Evolutionary conservation across 345 rosid genomes (phyloP).

Genomic region (Populus deltoides): DNA sequence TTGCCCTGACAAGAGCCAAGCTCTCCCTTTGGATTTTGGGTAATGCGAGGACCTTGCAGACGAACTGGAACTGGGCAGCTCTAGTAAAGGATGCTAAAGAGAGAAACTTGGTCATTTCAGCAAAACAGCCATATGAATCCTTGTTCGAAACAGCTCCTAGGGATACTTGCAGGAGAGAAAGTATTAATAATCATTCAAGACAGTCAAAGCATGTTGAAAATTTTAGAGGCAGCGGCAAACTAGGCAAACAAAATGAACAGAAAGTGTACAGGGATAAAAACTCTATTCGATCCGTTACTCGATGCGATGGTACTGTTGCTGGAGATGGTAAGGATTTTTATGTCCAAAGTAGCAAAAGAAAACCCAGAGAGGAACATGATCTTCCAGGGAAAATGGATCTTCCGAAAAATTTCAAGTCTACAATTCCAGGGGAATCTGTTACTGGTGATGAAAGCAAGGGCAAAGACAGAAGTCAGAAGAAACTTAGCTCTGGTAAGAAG

Average conservation of each 20-base stretch:
- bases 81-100: conserved; percentile 80
- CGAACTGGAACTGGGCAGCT: conserved; percentile 75
- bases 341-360: conserved; percentile 28
- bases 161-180: conserved; percentile 21
- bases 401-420: conserved; percentile 26
- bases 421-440: conserved; percentile 16
- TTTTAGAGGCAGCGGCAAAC: conserved; percentile 16
- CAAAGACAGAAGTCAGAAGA: conserved; percentile 29
- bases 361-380: conserved; percentile 28
- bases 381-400: conserved; percentile 22
- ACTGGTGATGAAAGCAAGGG: conserved; percentile 23
- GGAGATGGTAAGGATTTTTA: conserved; percentile 24
- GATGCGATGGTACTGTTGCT: conserved; percentile 15
- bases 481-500: conserved; percentile 14
- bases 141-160: conserved; percentile 34
- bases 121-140: conserved; percentile 53
- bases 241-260: conserved; percentile 28
- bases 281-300: conserved; percentile 8
- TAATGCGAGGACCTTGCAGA: conserved; percentile 69
- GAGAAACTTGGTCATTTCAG: conserved; percentile 61
- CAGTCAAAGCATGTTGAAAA: conserved; percentile 25
- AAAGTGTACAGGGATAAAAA: conserved; percentile 28
- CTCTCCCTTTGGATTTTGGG: conserved; percentile 94
- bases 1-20: conserved; percentile 91
- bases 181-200: conserved; percentile 22